Base-by-base conservation (phyloP, 2,329 filamentous ascomycete species). In the Chaetomiaceae sp. region DNA sequence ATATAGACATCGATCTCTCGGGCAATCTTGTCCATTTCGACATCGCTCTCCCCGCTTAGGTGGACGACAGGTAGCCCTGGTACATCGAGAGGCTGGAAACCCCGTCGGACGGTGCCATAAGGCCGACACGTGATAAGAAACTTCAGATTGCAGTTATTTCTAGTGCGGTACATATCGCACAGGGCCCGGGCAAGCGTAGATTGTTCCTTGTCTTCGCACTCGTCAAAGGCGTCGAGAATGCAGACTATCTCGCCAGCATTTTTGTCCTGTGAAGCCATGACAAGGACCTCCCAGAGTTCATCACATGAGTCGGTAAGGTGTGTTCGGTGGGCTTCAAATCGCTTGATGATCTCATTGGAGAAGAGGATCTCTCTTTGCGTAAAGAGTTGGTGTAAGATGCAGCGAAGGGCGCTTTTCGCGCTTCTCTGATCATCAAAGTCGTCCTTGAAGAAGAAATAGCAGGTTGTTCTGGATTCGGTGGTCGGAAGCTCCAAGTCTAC, bases 391-490 rank as follows among this genome's bases (percentile, higher is more conserved):
- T 66, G 62, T 4, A 68, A 54, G 7, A 69, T 52, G 9, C 57
- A 55, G 6, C 48, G 58, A 1, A 69, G 18, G 0, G 65, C 65
- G 48, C 58, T 46, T 1, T 37, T 18, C 11, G 55, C 54, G 20
- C 52, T 36, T 43, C 51, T 63, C 1, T 61, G 64, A 9, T 53
- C 47, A 20, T 62, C 51, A 10, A 61, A 58, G 14, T 61, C 64
- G 36, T 66, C 64, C 41, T 69, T 66, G 56, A 69, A 71, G 51
- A 71, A 71, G 58, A 68, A 69, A 45, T 69, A 64, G 47, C 66
- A 69, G 30, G 66, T 54, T 3, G 49, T 66, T 4, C 62, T 55
- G 0, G 59, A 59, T 7, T 47, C 38, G n/a, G 40, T 64, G 14
- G 54, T 55, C 1, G 55, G 59, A 2, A 68, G 58, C 0, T 53